phyloP scores from a whole-genome alignment of 495 filamentous ascomycete species.

The Penicillium ochrochloron region DNA sequence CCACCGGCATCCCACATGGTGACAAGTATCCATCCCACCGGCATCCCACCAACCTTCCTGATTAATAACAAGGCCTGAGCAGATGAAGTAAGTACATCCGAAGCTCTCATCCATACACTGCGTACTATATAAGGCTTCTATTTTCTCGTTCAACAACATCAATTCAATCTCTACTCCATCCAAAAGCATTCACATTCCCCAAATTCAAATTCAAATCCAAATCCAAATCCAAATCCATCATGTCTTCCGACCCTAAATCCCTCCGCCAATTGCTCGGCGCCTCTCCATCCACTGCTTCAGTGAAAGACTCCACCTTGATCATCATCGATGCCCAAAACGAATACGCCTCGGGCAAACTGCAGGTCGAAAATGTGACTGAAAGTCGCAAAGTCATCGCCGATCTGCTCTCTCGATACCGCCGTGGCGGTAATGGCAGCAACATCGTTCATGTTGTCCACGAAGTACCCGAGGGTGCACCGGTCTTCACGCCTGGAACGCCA shows the following conservation, averaged over 20 bases:
- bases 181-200: neutral
- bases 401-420: constrained; percentile 53
- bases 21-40: neutral
- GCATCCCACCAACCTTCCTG: neutral
- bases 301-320: constrained; percentile 58
- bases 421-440: constrained; percentile 40
- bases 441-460: constrained; percentile 63
- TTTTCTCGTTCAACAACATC: neutral
- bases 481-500: constrained; percentile 61
- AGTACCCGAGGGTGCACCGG: constrained; percentile 58
- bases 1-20: neutral
- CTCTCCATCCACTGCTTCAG: constrained; percentile 49
- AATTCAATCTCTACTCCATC: neutral
- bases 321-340: constrained; percentile 71
- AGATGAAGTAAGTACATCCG: neutral
- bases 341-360: constrained; percentile 59
- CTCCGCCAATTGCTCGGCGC: constrained; percentile 2
- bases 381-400: constrained; percentile 41
- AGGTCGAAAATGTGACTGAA: constrained; percentile 49
- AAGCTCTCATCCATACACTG: neutral
- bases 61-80: neutral
- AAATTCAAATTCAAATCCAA: neutral
- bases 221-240: neutral
- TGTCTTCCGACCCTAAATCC: constrained; percentile 1
- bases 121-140: neutral